Base-by-base conservation (phyloP, 2,329 filamentous ascomycete species). In the Colletotrichum sp. region DNA sequence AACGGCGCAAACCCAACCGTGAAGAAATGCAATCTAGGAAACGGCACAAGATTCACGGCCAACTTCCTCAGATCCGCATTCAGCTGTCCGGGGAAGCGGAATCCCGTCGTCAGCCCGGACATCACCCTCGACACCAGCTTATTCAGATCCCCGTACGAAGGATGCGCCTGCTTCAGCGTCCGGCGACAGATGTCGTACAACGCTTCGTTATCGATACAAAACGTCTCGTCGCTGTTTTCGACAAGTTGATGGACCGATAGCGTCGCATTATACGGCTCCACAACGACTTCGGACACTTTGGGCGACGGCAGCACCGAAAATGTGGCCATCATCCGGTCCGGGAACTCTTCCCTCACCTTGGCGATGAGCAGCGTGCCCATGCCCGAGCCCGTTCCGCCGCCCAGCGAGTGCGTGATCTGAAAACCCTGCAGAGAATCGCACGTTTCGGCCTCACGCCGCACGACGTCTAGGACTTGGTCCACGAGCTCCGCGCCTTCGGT, bases 1-100 rank as follows among this genome's bases (percentile, higher is more conserved):
- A 99, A 93, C 85, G 97, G 97, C 88, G 97, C 96, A 87, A 99
- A 99, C 87, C 97, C 97, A 86, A 99, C 97, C 96, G 99, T 99
- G 94, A 99, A 99, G 94, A 99, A 99, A 90, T 99, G 97, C 79
- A 99, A 95, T 95, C 97, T 96, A 81, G 97, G 97, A 94, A 99
- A 99, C 78, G 97, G 97, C 89, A 99, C 97, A 90, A 99, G 99
- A 95, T 99, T 99, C 88, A 99, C 97, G 81, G 97, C 97, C 85
- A 99, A 90, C 92, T 99, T 99, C 90, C 97, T 95, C 81, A 99
- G 95, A 87, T 99, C 97, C 85, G 97, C 99, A 95, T 99, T 99
- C 81, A 99, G 94, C 92, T 99, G 97, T 86, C 97, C 97, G 71
- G 97, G 97, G 95, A 99, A 99, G 89, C 97, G 97, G 86, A 99